These are phyloP conservation scores for Syzygium grande DNA, from an alignment of 345 rosid genomes.

Conservation along the genomic window DNA sequence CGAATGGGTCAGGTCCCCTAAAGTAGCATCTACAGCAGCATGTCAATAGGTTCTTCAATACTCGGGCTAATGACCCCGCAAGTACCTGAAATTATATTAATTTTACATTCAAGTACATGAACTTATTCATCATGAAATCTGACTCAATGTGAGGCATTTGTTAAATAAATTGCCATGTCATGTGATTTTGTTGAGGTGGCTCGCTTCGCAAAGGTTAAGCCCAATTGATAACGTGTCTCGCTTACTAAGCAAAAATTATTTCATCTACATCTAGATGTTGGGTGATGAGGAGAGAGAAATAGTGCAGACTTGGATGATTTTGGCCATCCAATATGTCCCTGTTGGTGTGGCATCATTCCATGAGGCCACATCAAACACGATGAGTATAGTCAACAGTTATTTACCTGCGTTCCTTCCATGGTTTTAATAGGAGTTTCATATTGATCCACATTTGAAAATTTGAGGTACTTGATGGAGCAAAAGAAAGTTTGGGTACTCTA, in stretches of 20 bases:
- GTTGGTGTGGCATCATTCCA: neutral
- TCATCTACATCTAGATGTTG: neutral
- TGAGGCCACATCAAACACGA: neutral
- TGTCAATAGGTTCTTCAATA: neutral
- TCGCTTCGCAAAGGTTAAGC: neutral
- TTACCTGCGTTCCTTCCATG: neutral
- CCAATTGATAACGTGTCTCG: neutral
- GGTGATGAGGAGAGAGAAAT: neutral
- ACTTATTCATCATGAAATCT: neutral
- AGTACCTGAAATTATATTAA: neutral
- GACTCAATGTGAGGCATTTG: neutral
- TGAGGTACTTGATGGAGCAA: neutral
- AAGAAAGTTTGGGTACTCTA: neutral
- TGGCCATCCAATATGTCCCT: neutral
- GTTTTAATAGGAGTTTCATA: neutral
- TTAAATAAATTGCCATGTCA: neutral
- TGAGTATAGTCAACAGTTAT: neutral
- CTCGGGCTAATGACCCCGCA: neutral
- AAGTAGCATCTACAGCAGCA: neutral
- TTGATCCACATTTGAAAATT: neutral
- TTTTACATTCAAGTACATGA: neutral
- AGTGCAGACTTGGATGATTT: neutral
- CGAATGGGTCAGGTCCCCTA: neutral
- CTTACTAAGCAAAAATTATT: neutral
- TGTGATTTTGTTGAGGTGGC: neutral